Percentiles rank a stretch among this genome's conserved stretches.
Evolutionary conservation across 1,284 basidiomycete species (phyloP).

Genomic region (Sporisorium exsertum): DNA sequence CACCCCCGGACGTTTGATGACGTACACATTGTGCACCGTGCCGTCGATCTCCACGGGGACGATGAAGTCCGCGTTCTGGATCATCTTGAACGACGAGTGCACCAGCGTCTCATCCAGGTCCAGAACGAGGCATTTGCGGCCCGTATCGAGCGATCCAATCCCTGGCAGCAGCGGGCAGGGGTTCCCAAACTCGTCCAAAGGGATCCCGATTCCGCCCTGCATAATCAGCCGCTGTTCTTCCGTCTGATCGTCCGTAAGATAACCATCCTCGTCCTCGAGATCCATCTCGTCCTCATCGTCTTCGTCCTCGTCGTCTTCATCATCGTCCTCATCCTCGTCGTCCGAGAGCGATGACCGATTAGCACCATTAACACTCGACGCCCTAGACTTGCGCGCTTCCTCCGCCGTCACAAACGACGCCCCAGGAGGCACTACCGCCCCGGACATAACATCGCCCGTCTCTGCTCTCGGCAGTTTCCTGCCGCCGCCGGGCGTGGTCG

Average conservation of each 20-base stretch:
- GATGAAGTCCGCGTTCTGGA: conserved; percentile 84
- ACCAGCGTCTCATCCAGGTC: conserved; percentile 96
- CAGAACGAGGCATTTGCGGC: conserved; percentile 88
- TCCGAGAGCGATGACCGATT: not conserved
- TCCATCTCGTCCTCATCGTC: conserved; percentile 68
- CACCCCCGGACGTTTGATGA: conserved; percentile 97
- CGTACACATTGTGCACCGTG: conserved; percentile 97
- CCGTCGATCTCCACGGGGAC: conserved; percentile 99
- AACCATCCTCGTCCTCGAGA: conserved; percentile 71
- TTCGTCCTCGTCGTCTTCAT: conserved; percentile 48
- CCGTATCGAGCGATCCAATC: conserved; percentile 78
- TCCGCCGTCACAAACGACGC: conserved; percentile 73
- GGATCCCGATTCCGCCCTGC: conserved; percentile 84
- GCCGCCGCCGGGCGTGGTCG: conserved; percentile 58
- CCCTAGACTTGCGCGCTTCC: conserved; percentile 17
- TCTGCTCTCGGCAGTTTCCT: conserved; percentile 71
- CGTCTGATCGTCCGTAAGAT: conserved; percentile 74
- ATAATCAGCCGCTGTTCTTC: conserved; percentile 83
- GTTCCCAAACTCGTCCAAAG: conserved; percentile 84
- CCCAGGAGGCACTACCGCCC: conserved; percentile 79
- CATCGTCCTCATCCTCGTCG: conserved; percentile 1
- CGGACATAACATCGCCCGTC: conserved; percentile 78
- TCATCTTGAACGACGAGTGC: conserved; percentile 74
- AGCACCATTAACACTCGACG: conserved; percentile 6
- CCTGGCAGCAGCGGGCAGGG: conserved; percentile 85